phyloP scores from a whole-genome alignment of 2,329 filamentous ascomycete genomes.

The Colletotrichum melonis region DNA sequence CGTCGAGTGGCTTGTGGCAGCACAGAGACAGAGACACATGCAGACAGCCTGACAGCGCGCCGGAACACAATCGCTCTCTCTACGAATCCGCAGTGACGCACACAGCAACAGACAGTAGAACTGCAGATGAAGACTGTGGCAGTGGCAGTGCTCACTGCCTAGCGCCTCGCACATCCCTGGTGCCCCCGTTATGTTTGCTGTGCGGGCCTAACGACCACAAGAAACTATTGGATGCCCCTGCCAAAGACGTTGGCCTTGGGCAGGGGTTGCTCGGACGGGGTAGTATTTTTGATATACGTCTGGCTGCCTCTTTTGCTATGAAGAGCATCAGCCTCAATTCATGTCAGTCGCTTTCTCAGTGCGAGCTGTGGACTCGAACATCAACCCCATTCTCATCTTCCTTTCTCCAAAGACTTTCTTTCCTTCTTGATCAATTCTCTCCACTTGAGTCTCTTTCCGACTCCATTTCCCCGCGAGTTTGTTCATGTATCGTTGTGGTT shows the following conservation, averaged over 20 bases:
- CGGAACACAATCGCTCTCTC: not conserved
- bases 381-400: not conserved
- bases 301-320: conserved; percentile 32
- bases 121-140: conserved; percentile 7
- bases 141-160: conserved; percentile 32
- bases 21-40: not conserved
- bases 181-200: not conserved
- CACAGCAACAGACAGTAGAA: not conserved
- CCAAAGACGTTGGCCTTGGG: not conserved
- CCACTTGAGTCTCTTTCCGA: not conserved
- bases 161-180: conserved; percentile 15
- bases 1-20: not conserved
- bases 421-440: not conserved
- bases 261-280: conserved; percentile 24
- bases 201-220: not conserved
- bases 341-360: not conserved
- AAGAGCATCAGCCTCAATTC: conserved; percentile 28
- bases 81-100: not conserved
- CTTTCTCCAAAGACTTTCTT: not conserved
- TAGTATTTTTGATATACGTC: conserved; percentile 4
- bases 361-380: not conserved
- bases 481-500: not conserved
- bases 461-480: not conserved
- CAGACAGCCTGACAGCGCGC: not conserved
- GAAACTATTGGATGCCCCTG: not conserved